Evolutionary conservation across 805 yeast species (phyloP).

Genomic region (Zygotorulaspora florentina): DNA sequence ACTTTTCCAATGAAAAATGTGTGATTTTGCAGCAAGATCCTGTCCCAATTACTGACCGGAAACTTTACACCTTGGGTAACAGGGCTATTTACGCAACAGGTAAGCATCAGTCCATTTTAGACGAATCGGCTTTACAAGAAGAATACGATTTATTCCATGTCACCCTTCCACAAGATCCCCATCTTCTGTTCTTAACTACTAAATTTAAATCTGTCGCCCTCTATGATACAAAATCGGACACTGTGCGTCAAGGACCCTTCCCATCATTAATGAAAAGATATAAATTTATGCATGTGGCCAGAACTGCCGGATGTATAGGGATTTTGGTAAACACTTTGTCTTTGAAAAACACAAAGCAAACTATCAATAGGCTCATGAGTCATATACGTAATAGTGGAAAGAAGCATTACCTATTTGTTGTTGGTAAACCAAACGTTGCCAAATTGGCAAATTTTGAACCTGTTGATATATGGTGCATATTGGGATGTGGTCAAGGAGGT

Average conservation of each 20-base stretch:
- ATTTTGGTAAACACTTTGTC: slow-evolving; percentile 87
- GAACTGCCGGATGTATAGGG: slow-evolving; percentile 90
- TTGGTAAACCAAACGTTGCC: slow-evolving; percentile 97
- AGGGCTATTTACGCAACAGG: slow-evolving; percentile 25
- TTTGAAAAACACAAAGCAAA: slow-evolving; percentile 61
- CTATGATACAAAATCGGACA: slow-evolving; percentile 41
- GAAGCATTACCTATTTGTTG: slow-evolving; percentile 90
- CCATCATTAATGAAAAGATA: slow-evolving; percentile 83
- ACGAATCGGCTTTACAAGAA: slow-evolving; percentile 29
- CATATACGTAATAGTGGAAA: slow-evolving; percentile 74
- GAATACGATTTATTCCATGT: slow-evolving; percentile 66
- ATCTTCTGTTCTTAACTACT: slow-evolving; percentile 70
- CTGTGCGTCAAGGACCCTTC: slow-evolving; percentile 52
- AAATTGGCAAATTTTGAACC: slow-evolving; percentile 92
- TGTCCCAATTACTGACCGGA: slow-evolving; percentile 3
- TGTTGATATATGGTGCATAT: slow-evolving; percentile 90
- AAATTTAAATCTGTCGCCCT: slow-evolving; percentile 52
- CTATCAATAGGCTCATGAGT: slow-evolving; percentile 56
- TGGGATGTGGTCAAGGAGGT: slow-evolving; percentile 95
- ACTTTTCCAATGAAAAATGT: slow-evolving; percentile 32
- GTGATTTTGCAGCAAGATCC: slow-evolving; percentile 31
- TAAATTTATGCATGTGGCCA: slow-evolving; percentile 78
- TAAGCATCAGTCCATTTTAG: slow-evolving; percentile 26
- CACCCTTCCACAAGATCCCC: slow-evolving; percentile 71
- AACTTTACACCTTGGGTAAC: slow-evolving; percentile 34